phyloP scores from a whole-genome alignment of 176 grass and related monocot genomes.

The Cocos nucifera region DNA sequence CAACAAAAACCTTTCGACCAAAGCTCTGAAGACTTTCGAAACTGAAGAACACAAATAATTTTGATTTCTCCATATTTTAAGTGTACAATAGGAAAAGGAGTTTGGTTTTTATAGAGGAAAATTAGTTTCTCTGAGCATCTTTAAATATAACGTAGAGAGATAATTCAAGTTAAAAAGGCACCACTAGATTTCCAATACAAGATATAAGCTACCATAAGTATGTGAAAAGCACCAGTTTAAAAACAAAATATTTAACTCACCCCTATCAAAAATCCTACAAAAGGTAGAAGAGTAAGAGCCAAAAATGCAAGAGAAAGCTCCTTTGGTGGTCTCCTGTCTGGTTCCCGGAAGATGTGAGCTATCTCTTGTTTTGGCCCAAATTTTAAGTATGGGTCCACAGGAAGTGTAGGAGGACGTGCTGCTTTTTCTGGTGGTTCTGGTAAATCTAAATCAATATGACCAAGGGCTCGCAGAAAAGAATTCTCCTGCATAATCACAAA shows the following conservation, averaged over 20 bases:
- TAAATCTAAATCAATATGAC: slow-evolving; percentile 71
- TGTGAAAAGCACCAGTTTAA: background rate
- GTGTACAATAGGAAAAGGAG: no score
- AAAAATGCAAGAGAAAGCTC: slow-evolving; percentile 74
- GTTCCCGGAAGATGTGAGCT: slow-evolving; percentile 70
- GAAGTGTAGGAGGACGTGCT: slow-evolving; percentile 47
- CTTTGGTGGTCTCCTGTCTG: slow-evolving; percentile 77
- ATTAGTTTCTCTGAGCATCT: no score
- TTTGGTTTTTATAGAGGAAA: no score
- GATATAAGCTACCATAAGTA: no score
- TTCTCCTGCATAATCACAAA: slow-evolving; percentile 54
- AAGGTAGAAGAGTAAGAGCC: slow-evolving; percentile 51
- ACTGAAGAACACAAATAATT: no score
- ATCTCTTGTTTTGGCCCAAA: slow-evolving; percentile 81
- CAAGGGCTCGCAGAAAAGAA: slow-evolving; percentile 63
- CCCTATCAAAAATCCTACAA: slow-evolving; percentile 76
- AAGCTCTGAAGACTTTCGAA: no score
- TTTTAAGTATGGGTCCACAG: slow-evolving; percentile 63
- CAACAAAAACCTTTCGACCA: no score
- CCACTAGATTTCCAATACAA: no score
- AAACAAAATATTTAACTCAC: slow-evolving; percentile 27
- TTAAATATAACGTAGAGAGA: no score
- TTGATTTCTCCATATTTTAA: no score
- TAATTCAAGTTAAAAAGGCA: no score
- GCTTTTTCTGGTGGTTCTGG: slow-evolving; percentile 84